Evolutionary conservation across 768 basidiomycete genomes (phyloP).

Genomic region (Multifurca ochricompacta): DNA sequence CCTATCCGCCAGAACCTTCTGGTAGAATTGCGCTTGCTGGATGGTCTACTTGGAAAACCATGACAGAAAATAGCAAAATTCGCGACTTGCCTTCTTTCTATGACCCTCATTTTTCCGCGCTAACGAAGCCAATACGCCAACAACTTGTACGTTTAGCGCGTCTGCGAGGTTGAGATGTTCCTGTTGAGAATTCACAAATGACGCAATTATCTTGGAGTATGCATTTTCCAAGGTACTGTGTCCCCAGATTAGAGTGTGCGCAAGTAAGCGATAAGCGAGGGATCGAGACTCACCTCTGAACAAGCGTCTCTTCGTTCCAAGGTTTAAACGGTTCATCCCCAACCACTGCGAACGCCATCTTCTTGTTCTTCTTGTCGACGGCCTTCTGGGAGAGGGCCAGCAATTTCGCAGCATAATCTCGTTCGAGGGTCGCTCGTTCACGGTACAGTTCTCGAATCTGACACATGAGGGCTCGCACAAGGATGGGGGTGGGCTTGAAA

Average conservation of each 20-base stretch:
- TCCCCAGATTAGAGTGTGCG: background rate
- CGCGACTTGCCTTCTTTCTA: slow-evolving; percentile 51
- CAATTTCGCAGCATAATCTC: slow-evolving; percentile 71
- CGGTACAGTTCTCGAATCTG: slow-evolving; percentile 70
- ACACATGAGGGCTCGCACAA: background rate
- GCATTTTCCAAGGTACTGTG: slow-evolving; percentile 68
- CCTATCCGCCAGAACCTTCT: slow-evolving; percentile 61
- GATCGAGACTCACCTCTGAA: slow-evolving; percentile 40
- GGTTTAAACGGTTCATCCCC: slow-evolving; percentile 63
- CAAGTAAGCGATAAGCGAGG: background rate
- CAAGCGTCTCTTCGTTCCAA: slow-evolving; percentile 44
- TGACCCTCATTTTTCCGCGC: slow-evolving; percentile 57
- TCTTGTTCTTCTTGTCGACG: slow-evolving; percentile 61
- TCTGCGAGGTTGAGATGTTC: slow-evolving; percentile 67
- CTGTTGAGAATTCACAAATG: slow-evolving; percentile 52
- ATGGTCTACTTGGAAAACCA: background rate
- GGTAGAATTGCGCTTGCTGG: slow-evolving; percentile 63
- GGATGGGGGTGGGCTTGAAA: background rate
- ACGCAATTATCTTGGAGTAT: slow-evolving; percentile 57
- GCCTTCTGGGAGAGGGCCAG: slow-evolving; percentile 59
- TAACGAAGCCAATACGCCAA: slow-evolving; percentile 52
- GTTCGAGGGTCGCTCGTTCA: slow-evolving; percentile 60
- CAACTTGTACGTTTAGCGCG: slow-evolving; percentile 47
- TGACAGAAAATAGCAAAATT: background rate
- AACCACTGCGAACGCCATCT: slow-evolving; percentile 45